Conservation (phyloP, 352 stramenopile species). For the Pythium myriotylum region DNA sequence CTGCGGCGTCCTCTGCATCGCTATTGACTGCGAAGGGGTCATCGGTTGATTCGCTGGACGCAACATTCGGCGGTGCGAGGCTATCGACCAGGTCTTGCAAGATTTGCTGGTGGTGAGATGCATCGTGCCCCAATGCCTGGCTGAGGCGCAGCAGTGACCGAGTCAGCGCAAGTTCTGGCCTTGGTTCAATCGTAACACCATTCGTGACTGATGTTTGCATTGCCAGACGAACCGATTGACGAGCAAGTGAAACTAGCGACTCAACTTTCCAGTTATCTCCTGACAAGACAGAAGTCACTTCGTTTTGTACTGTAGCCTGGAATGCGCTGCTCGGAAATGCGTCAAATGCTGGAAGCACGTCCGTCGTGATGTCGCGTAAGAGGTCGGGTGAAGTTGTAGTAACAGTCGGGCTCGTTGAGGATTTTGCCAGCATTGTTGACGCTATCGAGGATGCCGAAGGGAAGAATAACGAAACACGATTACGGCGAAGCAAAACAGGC, state of each 20-base stretch:
- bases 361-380: constrained; percentile 47
- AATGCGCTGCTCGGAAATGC: constrained; percentile 63
- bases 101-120: constrained; percentile 54
- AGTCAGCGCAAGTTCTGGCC: constrained; percentile 50
- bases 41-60: constrained; percentile 15
- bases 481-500: constrained; percentile 66
- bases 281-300: constrained; percentile 47
- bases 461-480: constrained; percentile 69
- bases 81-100: constrained; percentile 61
- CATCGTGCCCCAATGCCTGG: constrained; percentile 52
- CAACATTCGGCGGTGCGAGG: constrained; percentile 50
- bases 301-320: constrained; percentile 62
- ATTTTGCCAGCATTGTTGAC: constrained; percentile 47
- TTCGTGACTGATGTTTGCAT: constrained; percentile 18
- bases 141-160: constrained; percentile 61
- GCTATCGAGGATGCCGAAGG: constrained; percentile 56
- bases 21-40: constrained; percentile 27
- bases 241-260: constrained; percentile 66
- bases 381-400: constrained; percentile 35
- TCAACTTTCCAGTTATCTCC: constrained; percentile 65
- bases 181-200: neutral
- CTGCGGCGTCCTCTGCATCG: constrained; percentile 34
- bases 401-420: constrained; percentile 3
- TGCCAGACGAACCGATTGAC: constrained; percentile 60
- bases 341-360: constrained; percentile 70